These are phyloP conservation scores for Zanthoxylum bungeanum DNA, from an alignment of 345 rosid genomes.

Conservation along the genomic window DNA sequence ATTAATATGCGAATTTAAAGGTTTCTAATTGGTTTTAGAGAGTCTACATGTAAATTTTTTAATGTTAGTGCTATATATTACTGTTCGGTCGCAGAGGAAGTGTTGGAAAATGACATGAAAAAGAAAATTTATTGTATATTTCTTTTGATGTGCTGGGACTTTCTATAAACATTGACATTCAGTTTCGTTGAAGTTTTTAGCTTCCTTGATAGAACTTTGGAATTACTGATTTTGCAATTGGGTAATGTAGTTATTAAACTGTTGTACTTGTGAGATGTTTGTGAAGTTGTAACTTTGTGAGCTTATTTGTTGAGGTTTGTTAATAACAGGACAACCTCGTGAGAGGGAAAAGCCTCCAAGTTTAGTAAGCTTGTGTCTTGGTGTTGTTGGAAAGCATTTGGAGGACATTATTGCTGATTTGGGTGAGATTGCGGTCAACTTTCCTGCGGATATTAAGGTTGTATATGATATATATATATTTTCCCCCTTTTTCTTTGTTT, in stretches of 20 bases:
- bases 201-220: neutral
- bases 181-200: neutral
- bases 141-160: neutral
- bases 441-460: conserved; percentile 81
- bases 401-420: conserved; percentile 68
- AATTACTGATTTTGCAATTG: neutral
- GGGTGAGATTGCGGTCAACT: conserved; percentile 48
- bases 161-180: neutral
- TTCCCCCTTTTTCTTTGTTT: neutral
- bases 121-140: neutral
- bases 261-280: neutral
- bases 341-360: conserved; percentile 53
- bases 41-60: neutral
- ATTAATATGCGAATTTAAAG: neutral
- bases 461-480: neutral
- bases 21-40: neutral
- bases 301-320: conserved; percentile 3
- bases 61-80: neutral
- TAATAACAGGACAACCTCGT: conserved; percentile 28
- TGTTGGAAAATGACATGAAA: neutral
- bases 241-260: neutral
- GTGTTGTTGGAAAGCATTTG: conserved; percentile 73
- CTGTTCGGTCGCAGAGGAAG: neutral
- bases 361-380: conserved; percentile 71
- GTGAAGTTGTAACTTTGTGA: neutral